These are phyloP conservation scores for Sarcodon sp. DNA, from an alignment of 768 basidiomycete species.

Conservation along the genomic window DNA sequence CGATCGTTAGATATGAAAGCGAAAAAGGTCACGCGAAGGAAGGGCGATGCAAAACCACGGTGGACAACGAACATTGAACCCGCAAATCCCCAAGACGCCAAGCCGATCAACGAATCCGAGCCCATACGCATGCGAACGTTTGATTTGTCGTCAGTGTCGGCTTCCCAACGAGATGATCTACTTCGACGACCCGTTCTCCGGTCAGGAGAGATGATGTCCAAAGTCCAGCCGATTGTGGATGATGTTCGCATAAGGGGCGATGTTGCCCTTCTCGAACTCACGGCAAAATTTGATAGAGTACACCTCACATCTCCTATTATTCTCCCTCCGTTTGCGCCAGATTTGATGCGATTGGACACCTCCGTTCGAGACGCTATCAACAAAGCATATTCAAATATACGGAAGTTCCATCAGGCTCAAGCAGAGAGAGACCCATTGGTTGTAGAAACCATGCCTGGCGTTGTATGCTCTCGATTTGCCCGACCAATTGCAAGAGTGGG, in stretches of 20 bases:
- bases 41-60: slow-evolving; percentile 88
- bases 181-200: slow-evolving; percentile 85
- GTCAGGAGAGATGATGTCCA: slow-evolving; percentile 79
- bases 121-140: slow-evolving; percentile 72
- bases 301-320: slow-evolving; percentile 56
- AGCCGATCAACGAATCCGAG: slow-evolving; percentile 18
- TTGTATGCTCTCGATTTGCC: slow-evolving; percentile 89
- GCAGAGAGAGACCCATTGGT: slow-evolving; percentile 52
- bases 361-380: slow-evolving; percentile 76
- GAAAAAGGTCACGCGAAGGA: slow-evolving; percentile 71
- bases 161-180: slow-evolving; percentile 48
- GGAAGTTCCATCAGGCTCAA: slow-evolving; percentile 86
- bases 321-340: slow-evolving; percentile 65
- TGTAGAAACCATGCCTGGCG: slow-evolving; percentile 97
- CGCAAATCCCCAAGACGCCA: slow-evolving; percentile 9
- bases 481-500: slow-evolving; percentile 94
- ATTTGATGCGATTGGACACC: slow-evolving; percentile 46
- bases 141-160: slow-evolving; percentile 34
- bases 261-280: slow-evolving; percentile 73
- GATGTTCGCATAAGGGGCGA: slow-evolving; percentile 79
- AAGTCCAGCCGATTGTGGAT: slow-evolving; percentile 90
- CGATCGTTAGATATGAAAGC: slow-evolving; percentile 75
- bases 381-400: slow-evolving; percentile 82
- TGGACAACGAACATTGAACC: slow-evolving; percentile 27
- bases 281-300: slow-evolving; percentile 88